Evolutionary conservation across 768 basidiomycete genomes (phyloP).

Genomic region (Suillus bovinus): DNA sequence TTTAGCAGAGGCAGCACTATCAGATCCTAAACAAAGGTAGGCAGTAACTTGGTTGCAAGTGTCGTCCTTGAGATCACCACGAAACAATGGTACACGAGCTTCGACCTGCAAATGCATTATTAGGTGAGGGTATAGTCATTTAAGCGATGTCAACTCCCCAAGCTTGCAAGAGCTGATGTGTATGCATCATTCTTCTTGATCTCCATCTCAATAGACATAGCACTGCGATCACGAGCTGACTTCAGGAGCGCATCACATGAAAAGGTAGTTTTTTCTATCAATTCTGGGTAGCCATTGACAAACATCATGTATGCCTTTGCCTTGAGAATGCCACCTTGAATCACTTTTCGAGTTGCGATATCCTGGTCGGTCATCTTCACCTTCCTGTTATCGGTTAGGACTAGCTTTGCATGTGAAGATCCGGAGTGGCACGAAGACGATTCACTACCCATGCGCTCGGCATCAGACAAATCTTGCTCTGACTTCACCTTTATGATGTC

Average conservation of each 20-base stretch:
- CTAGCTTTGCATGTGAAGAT: background rate
- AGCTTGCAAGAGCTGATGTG: too few species aligned
- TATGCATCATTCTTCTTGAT: background rate
- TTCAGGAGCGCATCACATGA: background rate
- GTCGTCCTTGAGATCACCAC: background rate
- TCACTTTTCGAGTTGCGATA: background rate
- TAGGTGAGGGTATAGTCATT: background rate
- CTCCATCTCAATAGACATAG: background rate
- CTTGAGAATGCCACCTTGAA: background rate
- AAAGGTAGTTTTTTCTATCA: background rate
- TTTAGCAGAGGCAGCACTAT: background rate
- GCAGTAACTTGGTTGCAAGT: background rate
- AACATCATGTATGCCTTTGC: background rate
- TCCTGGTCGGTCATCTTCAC: background rate
- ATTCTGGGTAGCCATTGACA: background rate
- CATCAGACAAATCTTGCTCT: too few species aligned
- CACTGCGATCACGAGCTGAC: background rate
- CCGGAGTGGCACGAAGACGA: background rate
- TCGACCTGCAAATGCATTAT: background rate
- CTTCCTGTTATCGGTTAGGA: background rate
- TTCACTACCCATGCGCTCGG: too few species aligned
- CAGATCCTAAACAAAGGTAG: background rate
- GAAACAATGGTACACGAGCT: background rate
- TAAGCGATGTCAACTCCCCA: background rate
- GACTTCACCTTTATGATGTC: too few species aligned